Base-by-base conservation (phyloP, 805 yeast species). In the Barnettozyma californica region DNA sequence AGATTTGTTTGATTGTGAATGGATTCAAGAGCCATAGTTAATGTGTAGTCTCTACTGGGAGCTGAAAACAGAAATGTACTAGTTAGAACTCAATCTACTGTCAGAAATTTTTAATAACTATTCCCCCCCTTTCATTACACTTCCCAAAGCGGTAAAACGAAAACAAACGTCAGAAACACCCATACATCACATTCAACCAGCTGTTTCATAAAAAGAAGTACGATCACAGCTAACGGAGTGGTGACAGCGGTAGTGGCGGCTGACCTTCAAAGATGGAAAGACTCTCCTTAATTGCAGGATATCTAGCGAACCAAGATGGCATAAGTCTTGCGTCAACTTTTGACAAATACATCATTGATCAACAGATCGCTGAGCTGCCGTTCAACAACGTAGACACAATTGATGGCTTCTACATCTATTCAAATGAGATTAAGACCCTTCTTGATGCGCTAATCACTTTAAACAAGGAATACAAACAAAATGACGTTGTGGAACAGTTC, bases 401-500 rank as follows among this genome's bases (percentile, higher is more conserved):
- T 23, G 7, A 9, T 27, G 21, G 21, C n/a, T 19, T 40, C 19
- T 9, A 31, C 9, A 43, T 41, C 4, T 46, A 31, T 27, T 23
- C 52, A 6, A 31, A 47, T 4, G 59, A 54, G 3, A 33, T 49
- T 9, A 51, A 44, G 31, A 46, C 57, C 2, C 47, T 53, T 7
- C 13, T 53, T 5, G 53, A 53, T 27, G 45, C 48, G 1, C 26
- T 47, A 18, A 31, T 53, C 6, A 18, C 35, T 9, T 36, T 58
- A 37, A 55, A 50, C 40, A 51, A 43, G 34, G 63, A 67, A 27
- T 58, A 69, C n/a, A 9, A 19, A 4, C 14, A 63, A 64, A 36
- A 66, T 66, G 43, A 49, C 57, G 73, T 38, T 0, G 31, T 72
- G 65, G 55, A 51, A 26, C 39, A 63, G 49, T 62, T 67, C 46